Evolutionary conservation across 345 rosid genomes (phyloP).

Genomic region (Raphanus raphanistrum): DNA sequence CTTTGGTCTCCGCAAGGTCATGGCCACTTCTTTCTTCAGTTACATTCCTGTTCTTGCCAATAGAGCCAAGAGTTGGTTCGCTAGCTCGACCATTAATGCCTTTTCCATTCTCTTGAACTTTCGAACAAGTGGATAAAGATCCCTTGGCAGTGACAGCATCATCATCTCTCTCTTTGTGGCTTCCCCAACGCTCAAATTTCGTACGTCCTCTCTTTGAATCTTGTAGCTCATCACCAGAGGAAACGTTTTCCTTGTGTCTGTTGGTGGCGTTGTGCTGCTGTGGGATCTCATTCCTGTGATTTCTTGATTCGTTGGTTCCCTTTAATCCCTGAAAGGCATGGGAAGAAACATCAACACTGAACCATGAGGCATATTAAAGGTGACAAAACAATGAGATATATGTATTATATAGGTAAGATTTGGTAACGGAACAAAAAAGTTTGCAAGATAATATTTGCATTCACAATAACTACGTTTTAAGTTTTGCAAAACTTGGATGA

Average conservation of each 20-base stretch:
- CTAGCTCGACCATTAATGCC: constrained; percentile 46
- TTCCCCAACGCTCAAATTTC: constrained; percentile 91
- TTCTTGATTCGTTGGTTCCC: constrained; percentile 48
- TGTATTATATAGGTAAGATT: background rate
- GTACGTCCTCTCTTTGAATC: constrained; percentile 83
- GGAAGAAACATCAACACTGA: constrained; percentile 29
- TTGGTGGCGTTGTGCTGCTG: constrained; percentile 51
- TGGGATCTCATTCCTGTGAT: constrained; percentile 41
- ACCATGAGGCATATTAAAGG: constrained; percentile 8
- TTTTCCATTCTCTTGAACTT: constrained; percentile 58
- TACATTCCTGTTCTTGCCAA: constrained; percentile 42
- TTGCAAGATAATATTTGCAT: constrained; percentile 21
- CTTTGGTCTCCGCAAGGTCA: constrained; percentile 55
- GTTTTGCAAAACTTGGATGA: constrained; percentile 28
- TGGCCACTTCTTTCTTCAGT: constrained; percentile 50
- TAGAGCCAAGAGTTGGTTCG: constrained; percentile 41
- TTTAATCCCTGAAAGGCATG: constrained; percentile 57
- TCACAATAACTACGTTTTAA: constrained; percentile 37
- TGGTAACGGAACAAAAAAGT: constrained; percentile 19
- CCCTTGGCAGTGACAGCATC: constrained; percentile 49
- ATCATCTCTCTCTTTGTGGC: constrained; percentile 90
- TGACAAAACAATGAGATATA: constrained; percentile 21
- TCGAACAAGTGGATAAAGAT: constrained; percentile 55
- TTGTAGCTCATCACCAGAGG: constrained; percentile 77
- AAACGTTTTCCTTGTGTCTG: constrained; percentile 59